Base-by-base conservation (phyloP, 2,329 filamentous ascomycete genomes). In the Colletotrichum sublineola region DNA sequence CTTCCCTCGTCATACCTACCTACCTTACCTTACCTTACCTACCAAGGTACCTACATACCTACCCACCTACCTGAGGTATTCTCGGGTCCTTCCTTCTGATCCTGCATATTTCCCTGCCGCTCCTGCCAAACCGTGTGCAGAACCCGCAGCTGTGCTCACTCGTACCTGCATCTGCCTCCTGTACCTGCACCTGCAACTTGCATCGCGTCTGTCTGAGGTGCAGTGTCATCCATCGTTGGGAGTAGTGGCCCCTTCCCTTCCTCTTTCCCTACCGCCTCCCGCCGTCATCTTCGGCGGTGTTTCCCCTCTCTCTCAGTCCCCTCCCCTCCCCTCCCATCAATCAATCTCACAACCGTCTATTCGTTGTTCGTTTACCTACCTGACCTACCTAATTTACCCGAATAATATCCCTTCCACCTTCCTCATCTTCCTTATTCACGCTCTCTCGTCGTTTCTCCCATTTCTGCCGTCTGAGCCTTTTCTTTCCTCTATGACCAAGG, bases 111-210 rank as follows among this genome's bases (percentile, higher is more conserved):
- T 40, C 50, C 33, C 55, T 15, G 8, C 31, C 20, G 46, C 18
- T 3, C 31, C 64, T 38, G 15, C 36, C 24, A 36, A 42, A 33
- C 44, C 12, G 46, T 56, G 33, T 44, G n/a, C 42, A 44, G 42
- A 50, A 67, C 46, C 46, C 58, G 50, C 48, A 56, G 20, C 29
- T 31, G 36, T 31, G 36, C 63, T 36, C 40, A 11, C 33, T 14
- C 15, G 9, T 14, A 48, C 33, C 52, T 56, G 63, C 57, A 44
- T 50, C 48, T 42, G 46, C n/a, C 42, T 62, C 24, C 63, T 36
- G 33, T 8, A 36, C 33, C 33, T 60, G 61, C 67, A 57, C 57
- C 63, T 67, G 68, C 68, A 50, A 50, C 57, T 53, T 69, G 53
- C 69, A 64, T 63, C 38, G 53, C 69, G 58, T 52, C 38, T 29